Percentiles rank a stretch among this genome's conserved stretches.
Conservation (phyloP, 257 asterid genomes). For the Paraleonurus japonicus region DNA sequence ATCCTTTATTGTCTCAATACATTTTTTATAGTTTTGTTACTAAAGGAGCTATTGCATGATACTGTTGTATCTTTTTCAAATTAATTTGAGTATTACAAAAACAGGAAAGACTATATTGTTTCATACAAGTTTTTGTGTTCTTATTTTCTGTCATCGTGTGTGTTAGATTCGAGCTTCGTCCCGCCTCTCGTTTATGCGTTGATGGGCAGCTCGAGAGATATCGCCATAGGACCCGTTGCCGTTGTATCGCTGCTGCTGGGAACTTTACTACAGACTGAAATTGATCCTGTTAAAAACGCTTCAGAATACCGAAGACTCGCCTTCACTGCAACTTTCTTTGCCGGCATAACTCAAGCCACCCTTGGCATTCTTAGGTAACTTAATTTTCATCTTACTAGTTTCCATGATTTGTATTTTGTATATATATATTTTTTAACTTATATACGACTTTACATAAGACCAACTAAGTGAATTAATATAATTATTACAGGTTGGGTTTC, state of each 20-base stretch:
- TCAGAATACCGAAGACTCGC: conserved; percentile 64
- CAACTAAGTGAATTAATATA: neutral
- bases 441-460: neutral
- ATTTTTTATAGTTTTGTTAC: neutral
- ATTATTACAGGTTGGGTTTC: conserved; percentile 64
- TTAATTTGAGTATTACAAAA: neutral
- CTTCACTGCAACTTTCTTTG: conserved; percentile 84
- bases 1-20: neutral
- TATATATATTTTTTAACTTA: too few relatives aligned
- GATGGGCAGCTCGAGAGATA: conserved; percentile 93
- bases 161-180: conserved; percentile 78
- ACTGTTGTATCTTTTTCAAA: neutral
- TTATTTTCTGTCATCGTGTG: too few relatives aligned
- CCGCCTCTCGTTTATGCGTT: conserved; percentile 81
- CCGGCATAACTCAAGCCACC: conserved; percentile 75
- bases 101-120: too few relatives aligned
- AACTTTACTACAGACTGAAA: conserved; percentile 51
- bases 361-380: conserved; percentile 76
- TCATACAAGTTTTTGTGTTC: neutral
- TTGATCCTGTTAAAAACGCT: conserved; percentile 53
- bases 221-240: conserved; percentile 93
- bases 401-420: too few relatives aligned
- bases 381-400: neutral
- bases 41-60: neutral
- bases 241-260: conserved; percentile 86